phyloP scores from a whole-genome alignment of 805 yeast genomes.

The Pichia deserticola region DNA sequence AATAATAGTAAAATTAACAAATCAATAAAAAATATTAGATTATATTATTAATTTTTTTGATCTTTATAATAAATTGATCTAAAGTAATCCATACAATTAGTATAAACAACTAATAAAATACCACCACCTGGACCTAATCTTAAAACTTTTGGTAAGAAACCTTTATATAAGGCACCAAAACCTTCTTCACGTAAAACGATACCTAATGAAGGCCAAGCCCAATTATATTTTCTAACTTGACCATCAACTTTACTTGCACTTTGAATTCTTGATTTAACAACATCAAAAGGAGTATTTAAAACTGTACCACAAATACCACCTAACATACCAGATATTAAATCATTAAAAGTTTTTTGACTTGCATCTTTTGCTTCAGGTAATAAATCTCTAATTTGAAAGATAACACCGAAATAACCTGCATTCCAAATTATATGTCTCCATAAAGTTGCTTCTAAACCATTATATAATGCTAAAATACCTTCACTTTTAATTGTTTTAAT shows the following conservation, averaged over 20 bases:
- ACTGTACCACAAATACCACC: conserved; percentile 98
- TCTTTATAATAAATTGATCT: conserved; percentile 39
- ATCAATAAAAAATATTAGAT: conserved; percentile 13
- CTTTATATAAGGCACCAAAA: conserved; percentile 82
- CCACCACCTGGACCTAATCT: conserved; percentile 99
- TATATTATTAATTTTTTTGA: not conserved
- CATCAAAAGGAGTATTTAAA: conserved; percentile 94
- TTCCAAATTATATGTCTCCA: conserved; percentile 98
- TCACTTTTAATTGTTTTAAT: conserved; percentile 61
- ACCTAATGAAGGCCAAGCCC: conserved; percentile 79
- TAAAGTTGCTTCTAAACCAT: conserved; percentile 92
- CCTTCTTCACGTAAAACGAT: conserved; percentile 88
- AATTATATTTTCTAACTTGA: conserved; percentile 77
- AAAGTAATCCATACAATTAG: conserved; percentile 91
- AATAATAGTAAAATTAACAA: not conserved
- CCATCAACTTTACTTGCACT: conserved; percentile 59
- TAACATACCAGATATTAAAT: conserved; percentile 83
- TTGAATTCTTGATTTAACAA: conserved; percentile 94
- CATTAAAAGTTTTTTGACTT: conserved; percentile 74
- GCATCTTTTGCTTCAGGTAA: conserved; percentile 72
- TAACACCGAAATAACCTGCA: conserved; percentile 95
- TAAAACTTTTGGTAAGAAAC: conserved; percentile 93
- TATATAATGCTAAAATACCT: conserved; percentile 79
- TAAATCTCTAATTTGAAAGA: conserved; percentile 73
- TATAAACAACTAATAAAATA: conserved; percentile 92